Evolutionary conservation across 2,329 filamentous ascomycete species (phyloP), one percentile per base, ranked within the genome.

Genomic region (Exutisphaerella laricina): DNA sequence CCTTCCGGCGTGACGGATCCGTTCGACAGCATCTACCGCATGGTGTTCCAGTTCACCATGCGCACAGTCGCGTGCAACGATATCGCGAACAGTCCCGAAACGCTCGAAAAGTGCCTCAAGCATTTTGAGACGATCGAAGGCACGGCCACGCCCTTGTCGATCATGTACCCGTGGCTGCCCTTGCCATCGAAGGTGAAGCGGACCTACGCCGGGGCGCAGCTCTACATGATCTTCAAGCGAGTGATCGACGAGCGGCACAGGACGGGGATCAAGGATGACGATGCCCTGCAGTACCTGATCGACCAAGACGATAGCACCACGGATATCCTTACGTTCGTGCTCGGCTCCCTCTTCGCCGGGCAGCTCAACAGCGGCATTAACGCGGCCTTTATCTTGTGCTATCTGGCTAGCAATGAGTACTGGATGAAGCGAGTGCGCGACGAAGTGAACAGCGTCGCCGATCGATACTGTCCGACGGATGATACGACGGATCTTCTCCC

Each of bases 11-110:
- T 68, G 4, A 71, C 73, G 5, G 68, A 79, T 48, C 75, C 76
- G 0, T 79, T 79, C 52, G 67, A 76, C 25, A 66, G 67, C 54
- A 63, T 79, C 34, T 77, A 77, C 54, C 58, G 64, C 4, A 63
- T 76, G 41, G 66, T 79, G 1, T 80, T 73, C 58, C 67, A 71
- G 53, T 65, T 80, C n/a, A 79, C 74, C 3, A 77, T 79, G 63
- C 70, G 77, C 9, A 73, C 69, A 4, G 66, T 79, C 1, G 76
- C 73, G 5, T 68, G 68, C 39, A 63, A 70, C 22, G 77, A 80
- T 30, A 70, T 80, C 18, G 75, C 74, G 10, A 64, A 74, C 2
- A 63, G 74, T 37, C 64, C 66, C 0, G 49, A 48, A 4, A 54
- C 73, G 14, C 52, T 75, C 3, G 59, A 58, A n/a, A 59, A 66